phyloP scores from a whole-genome alignment of 2,329 filamentous ascomycete genomes.

The Nemania sp. region DNA sequence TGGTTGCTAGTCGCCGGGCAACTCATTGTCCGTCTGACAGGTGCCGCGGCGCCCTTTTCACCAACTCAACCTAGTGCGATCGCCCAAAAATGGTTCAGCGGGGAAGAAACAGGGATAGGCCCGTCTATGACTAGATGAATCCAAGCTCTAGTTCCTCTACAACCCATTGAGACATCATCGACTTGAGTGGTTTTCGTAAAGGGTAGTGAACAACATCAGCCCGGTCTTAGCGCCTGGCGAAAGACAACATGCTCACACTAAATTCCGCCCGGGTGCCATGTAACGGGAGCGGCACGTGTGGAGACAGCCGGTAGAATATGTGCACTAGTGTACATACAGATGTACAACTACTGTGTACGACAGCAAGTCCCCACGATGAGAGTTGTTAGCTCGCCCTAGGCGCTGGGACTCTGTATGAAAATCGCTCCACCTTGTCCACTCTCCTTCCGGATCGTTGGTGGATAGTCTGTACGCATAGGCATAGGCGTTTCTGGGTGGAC shows the following conservation, averaged over 20 bases:
- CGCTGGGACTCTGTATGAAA: neutral
- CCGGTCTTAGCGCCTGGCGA: constrained; percentile 16
- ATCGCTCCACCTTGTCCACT: neutral
- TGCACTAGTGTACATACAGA: neutral
- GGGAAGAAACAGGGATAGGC: constrained; percentile 5
- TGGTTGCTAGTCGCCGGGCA: constrained; percentile 3
- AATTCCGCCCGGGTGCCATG: constrained; percentile 26
- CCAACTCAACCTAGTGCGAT: constrained; percentile 15
- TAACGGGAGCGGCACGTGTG: constrained; percentile 37
- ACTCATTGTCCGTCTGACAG: constrained; percentile 17
- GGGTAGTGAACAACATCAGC: constrained; percentile 31
- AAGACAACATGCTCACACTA: neutral
- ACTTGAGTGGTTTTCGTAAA: constrained; percentile 5
- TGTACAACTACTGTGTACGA: no score
- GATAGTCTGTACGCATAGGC: neutral
- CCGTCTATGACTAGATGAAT: neutral
- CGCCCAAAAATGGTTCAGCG: neutral
- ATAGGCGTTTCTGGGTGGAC: neutral
- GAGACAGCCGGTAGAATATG: constrained; percentile 12
- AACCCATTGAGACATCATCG: constrained; percentile 13
- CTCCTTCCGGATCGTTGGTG: no score
- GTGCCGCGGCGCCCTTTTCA: neutral
- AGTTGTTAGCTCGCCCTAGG: neutral
- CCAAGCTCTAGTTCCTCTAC: constrained; percentile 2
- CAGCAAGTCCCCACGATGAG: constrained; percentile 4